A percentile compares a stretch with the other conserved stretches of the same genome.
These are phyloP conservation scores for Fibroporia radiculosa DNA, from an alignment of 768 basidiomycete species.

Conservation along the genomic window DNA sequence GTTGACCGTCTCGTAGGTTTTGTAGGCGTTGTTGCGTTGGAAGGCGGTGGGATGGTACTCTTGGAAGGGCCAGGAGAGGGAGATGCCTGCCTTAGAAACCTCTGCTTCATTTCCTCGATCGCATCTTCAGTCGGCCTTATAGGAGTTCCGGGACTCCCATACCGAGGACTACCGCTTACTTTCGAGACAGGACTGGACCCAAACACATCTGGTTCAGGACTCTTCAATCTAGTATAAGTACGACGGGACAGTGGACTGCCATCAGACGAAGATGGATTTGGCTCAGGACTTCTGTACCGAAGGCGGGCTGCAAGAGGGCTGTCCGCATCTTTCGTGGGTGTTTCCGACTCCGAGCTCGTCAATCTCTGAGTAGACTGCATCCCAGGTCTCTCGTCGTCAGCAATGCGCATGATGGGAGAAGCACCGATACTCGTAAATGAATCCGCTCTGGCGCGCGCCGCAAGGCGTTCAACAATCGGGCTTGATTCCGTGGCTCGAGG, in stretches of 20 bases:
- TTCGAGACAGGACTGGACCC: slow-evolving; percentile 10
- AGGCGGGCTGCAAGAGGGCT: slow-evolving; percentile 2
- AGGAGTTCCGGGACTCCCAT: slow-evolving; percentile 13
- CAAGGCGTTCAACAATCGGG: slow-evolving; percentile 13
- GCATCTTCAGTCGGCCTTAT: slow-evolving; percentile 37
- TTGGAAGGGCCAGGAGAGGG: slow-evolving; percentile 14
- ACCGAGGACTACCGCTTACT: slow-evolving; percentile 10
- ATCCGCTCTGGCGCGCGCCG: slow-evolving; percentile 10
- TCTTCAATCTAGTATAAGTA: slow-evolving; percentile 13
- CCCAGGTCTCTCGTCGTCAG: slow-evolving; percentile 8
- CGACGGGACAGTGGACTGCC: slow-evolving; percentile 15
- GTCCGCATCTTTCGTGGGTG: background rate
- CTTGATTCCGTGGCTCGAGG: slow-evolving; percentile 8
- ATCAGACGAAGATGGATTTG: slow-evolving; percentile 1
- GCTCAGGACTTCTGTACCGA: slow-evolving; percentile 10
- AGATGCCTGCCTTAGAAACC: slow-evolving; percentile 35
- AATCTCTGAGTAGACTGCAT: slow-evolving; percentile 11
- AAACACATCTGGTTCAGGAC: slow-evolving; percentile 11
- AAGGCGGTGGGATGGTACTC: slow-evolving; percentile 10
- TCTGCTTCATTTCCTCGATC: slow-evolving; percentile 56
- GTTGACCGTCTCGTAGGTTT: slow-evolving; percentile 12
- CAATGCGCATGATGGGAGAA: slow-evolving; percentile 6
- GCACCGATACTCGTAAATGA: slow-evolving; percentile 11
- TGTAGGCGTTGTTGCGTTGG: slow-evolving; percentile 13
- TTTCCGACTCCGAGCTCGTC: slow-evolving; percentile 6